Percentiles rank a stretch among this genome's conserved stretches.
phyloP scores from a whole-genome alignment of 1,139 yeast species.

The Citeromyces hawaiiensis region DNA sequence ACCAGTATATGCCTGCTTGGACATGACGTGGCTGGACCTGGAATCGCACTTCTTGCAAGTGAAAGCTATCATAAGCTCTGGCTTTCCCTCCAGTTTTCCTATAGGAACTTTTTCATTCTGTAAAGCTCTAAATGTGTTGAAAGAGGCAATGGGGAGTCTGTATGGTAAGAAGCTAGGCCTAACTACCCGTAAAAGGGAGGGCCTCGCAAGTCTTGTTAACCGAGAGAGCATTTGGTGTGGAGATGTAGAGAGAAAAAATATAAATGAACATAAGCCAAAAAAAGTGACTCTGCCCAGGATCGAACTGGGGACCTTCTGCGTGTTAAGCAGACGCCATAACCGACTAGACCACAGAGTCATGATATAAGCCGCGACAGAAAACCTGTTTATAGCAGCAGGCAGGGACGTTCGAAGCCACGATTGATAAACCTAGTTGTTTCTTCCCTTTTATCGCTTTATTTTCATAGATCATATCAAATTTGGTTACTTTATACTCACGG shows the following conservation, averaged over 20 bases:
- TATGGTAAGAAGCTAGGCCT: neutral
- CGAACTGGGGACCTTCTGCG: slow-evolving; percentile 75
- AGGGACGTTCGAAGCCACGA: no score
- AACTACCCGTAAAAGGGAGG: neutral
- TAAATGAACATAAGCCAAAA: no score
- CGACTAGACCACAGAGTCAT: slow-evolving; percentile 39
- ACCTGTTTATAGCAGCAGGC: no score
- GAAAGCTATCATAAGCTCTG: slow-evolving; percentile 76
- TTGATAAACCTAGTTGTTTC: no score
- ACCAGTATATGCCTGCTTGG: slow-evolving; percentile 78
- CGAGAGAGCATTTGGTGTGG: no score
- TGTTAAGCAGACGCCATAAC: slow-evolving; percentile 65
- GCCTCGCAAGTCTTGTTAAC: no score
- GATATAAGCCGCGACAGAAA: neutral
- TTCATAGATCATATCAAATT: no score
- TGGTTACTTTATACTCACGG: no score
- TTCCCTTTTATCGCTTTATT: no score
- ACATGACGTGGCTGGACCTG: slow-evolving; percentile 75
- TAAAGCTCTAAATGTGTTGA: neutral
- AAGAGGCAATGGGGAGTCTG: slow-evolving; percentile 1
- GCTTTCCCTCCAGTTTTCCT: slow-evolving; percentile 36
- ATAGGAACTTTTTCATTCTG: slow-evolving; percentile 5
- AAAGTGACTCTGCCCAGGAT: slow-evolving; percentile 37
- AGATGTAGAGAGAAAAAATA: no score
- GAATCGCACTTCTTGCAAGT: slow-evolving; percentile 84